Evolutionary conservation across 192 early-diverging fungal genomes (phyloP).

Genomic region (Podila minutissima): DNA sequence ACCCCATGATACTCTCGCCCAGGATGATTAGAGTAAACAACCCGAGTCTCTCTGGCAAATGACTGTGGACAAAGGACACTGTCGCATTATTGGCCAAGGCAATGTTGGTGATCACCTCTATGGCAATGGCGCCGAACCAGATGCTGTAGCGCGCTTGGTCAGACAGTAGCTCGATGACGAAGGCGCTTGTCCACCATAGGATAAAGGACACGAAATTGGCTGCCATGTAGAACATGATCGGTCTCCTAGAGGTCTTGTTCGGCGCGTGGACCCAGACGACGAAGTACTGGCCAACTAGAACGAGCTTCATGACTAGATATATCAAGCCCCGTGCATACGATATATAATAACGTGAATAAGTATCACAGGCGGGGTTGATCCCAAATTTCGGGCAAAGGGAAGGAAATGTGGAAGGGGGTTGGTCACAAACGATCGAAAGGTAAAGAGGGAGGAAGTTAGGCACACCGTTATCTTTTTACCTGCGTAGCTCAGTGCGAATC

Average conservation of each 20-base stretch:
- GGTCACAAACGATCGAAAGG: not conserved
- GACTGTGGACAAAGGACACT: constrained; percentile 55
- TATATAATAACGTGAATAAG: too few relatives aligned
- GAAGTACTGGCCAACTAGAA: constrained; percentile 36
- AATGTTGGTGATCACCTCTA: constrained; percentile 53
- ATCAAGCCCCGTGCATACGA: too few relatives aligned
- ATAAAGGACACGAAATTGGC: constrained; percentile 34
- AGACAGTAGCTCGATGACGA: constrained; percentile 19
- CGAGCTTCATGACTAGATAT: constrained; percentile 32
- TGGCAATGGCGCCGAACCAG: constrained; percentile 55
- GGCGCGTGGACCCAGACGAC: constrained; percentile 42
- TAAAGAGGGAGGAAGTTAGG: too few relatives aligned
- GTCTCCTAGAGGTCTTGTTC: constrained; percentile 8
- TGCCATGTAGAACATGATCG: constrained; percentile 34
- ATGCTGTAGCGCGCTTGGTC: constrained; percentile 41
- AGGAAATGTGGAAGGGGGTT: too few relatives aligned
- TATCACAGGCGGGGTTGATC: too few relatives aligned
- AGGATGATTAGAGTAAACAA: constrained; percentile 59
- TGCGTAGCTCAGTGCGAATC: constrained; percentile 35
- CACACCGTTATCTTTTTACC: constrained; percentile 5
- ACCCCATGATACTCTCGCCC: constrained; percentile 40
- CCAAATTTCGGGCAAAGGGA: too few relatives aligned
- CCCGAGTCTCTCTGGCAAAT: constrained; percentile 59
- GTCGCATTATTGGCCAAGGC: constrained; percentile 43
- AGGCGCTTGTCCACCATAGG: constrained; percentile 34